A percentile compares a stretch with the other conserved stretches of the same genome.
Evolutionary conservation across 2,329 filamentous ascomycete genomes (phyloP).

Genomic region (Fusarium subglutinans): DNA sequence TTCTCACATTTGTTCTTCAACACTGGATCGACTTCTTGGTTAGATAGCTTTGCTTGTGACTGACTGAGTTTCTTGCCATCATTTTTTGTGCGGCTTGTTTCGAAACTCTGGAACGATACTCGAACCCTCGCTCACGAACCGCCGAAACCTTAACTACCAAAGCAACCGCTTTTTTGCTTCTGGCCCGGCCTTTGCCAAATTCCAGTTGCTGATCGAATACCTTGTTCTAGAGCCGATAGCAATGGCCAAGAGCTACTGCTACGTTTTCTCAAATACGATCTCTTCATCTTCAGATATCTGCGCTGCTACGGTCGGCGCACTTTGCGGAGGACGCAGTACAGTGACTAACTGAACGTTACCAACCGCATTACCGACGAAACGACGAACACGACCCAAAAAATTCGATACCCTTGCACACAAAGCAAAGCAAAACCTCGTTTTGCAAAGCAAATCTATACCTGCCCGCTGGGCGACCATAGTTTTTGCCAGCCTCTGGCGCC

Average conservation of each 20-base stretch:
- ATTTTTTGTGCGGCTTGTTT: slow-evolving; percentile 14
- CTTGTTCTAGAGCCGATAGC: slow-evolving; percentile 36
- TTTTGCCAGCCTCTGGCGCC: slow-evolving; percentile 34
- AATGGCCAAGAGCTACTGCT: slow-evolving; percentile 40
- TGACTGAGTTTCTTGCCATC: slow-evolving; percentile 15
- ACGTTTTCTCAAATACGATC: slow-evolving; percentile 11
- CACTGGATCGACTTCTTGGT: slow-evolving; percentile 15
- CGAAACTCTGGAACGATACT: slow-evolving; percentile 16
- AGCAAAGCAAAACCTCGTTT: slow-evolving; percentile 12
- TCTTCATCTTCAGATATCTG: slow-evolving; percentile 16
- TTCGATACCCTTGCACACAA: slow-evolving; percentile 27
- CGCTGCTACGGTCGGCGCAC: slow-evolving; percentile 31
- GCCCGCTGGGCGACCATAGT: slow-evolving; percentile 39
- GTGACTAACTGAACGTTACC: slow-evolving; percentile 31
- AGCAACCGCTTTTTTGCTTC: slow-evolving; percentile 14
- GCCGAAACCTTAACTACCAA: slow-evolving; percentile 3
- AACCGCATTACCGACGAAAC: slow-evolving; percentile 25
- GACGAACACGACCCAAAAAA: slow-evolving; percentile 13
- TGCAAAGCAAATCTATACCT: slow-evolving; percentile 3
- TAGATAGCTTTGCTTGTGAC: slow-evolving; percentile 27
- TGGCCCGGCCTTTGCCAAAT: slow-evolving; percentile 11
- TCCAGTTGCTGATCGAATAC: slow-evolving; percentile 20
- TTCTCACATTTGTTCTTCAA: slow-evolving; percentile 31
- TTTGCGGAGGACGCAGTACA: slow-evolving; percentile 29
- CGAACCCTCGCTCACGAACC: slow-evolving; percentile 12